Percentiles rank a stretch among this genome's conserved stretches.
These are phyloP conservation scores for Helotiales sp. DNA, from an alignment of 2,329 filamentous ascomycete genomes.

Conservation along the genomic window DNA sequence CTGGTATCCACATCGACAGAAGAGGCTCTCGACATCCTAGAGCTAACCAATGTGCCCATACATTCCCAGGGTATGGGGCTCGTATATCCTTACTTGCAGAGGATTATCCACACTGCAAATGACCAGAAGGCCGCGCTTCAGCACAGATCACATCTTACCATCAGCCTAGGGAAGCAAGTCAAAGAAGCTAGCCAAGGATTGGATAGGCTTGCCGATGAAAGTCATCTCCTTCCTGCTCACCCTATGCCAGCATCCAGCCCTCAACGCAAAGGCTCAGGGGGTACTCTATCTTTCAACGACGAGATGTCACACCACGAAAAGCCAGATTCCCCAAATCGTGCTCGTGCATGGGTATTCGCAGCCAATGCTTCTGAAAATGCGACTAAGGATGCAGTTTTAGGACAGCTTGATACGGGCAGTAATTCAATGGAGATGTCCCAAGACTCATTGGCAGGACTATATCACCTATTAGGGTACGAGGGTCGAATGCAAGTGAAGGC, in stretches of 20 bases:
- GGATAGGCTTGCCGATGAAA: conserved; percentile 59
- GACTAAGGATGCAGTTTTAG: conserved; percentile 57
- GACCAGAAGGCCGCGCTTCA: conserved; percentile 58
- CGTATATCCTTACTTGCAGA: conserved; percentile 56
- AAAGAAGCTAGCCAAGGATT: conserved; percentile 52
- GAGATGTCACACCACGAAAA: conserved; percentile 41
- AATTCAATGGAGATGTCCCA: conserved; percentile 54
- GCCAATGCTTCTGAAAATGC: conserved; percentile 60
- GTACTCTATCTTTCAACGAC: conserved; percentile 46
- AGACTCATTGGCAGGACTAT: conserved; percentile 49
- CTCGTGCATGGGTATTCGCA: conserved; percentile 60
- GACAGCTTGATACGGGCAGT: conserved; percentile 60
- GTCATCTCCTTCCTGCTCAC: conserved; percentile 57
- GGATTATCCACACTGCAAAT: conserved; percentile 51
- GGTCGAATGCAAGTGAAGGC: background rate
- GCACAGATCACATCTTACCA: conserved; percentile 58
- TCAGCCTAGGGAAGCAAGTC: conserved; percentile 49
- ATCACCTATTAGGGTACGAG: conserved; percentile 45
- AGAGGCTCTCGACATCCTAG: background rate
- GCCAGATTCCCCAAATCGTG: conserved; percentile 42
- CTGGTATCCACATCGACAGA: conserved; percentile 9
- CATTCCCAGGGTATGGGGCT: conserved; percentile 42
- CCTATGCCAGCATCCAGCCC: conserved; percentile 40
- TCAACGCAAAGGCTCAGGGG: conserved; percentile 27
- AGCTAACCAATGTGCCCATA: background rate